Percentiles rank a stretch among this genome's conserved stretches.
Conservation (phyloP, 2,329 filamentous ascomycete genomes). For the Nigrospora oryzae region DNA sequence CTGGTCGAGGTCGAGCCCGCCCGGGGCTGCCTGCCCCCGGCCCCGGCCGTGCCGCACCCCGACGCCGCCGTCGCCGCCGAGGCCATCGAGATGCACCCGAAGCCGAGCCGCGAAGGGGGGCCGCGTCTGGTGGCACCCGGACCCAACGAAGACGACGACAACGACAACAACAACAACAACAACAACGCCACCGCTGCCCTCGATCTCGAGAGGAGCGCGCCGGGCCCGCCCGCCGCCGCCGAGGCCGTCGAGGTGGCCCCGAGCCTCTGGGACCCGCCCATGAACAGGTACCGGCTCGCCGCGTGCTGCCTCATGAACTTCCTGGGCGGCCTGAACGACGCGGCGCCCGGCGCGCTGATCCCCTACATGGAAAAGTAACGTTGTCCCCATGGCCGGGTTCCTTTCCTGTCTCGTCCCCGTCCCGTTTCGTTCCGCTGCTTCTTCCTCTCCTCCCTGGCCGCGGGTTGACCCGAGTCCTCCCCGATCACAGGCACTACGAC, state of each 20-base stretch:
- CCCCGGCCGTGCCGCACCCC: constrained; percentile 25
- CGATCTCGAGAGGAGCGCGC: constrained; percentile 15
- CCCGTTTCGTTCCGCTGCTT: no score
- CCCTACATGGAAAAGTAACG: constrained; percentile 60
- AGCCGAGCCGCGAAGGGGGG: constrained; percentile 4
- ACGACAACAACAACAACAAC: no score
- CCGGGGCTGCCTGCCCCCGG: constrained; percentile 17
- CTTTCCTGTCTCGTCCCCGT: no score
- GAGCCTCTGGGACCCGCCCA: constrained; percentile 50
- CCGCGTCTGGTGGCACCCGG: background rate
- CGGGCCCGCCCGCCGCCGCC: constrained; percentile 5
- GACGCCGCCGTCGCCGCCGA: constrained; percentile 7
- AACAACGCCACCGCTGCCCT: no score
- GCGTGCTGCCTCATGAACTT: constrained; percentile 59
- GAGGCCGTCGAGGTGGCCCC: constrained; percentile 35
- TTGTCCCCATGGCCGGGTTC: no score
- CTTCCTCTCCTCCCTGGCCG: no score
- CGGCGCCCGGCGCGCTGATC: constrained; percentile 68
- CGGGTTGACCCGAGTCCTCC: no score
- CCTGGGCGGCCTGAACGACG: constrained; percentile 65
- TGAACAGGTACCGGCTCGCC: constrained; percentile 63
- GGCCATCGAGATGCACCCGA: constrained; percentile 9
- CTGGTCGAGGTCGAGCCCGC: constrained; percentile 17
- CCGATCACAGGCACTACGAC: constrained; percentile 45
- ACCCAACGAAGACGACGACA: background rate